phyloP scores from a whole-genome alignment of 179 eudicot genomes.

The Silene coronaria region DNA sequence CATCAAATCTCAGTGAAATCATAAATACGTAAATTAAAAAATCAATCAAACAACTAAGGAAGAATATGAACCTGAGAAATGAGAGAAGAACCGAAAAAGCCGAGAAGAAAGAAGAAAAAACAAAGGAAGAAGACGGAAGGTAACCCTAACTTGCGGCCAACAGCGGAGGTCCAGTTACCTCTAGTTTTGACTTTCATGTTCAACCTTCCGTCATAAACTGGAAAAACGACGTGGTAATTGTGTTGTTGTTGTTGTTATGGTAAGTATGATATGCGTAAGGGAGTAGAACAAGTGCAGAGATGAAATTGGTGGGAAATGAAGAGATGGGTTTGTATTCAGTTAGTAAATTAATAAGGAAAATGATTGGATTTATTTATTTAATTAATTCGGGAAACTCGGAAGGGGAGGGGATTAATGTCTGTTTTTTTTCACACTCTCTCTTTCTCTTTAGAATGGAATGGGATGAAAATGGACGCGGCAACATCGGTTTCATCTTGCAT shows the following conservation, averaged over 20 bases:
- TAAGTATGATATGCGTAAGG: not conserved
- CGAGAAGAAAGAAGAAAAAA: conserved; percentile 65
- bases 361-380: not conserved
- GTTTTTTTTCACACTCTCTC: not conserved
- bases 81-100: conserved; percentile 63
- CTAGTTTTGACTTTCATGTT: conserved; percentile 59
- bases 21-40: not conserved
- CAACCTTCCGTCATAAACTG: not conserved
- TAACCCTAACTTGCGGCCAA: conserved; percentile 52
- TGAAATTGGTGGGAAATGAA: conserved; percentile 14
- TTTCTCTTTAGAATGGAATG: too few relatives aligned
- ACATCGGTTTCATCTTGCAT: too few relatives aligned
- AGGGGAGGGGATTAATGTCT: not conserved
- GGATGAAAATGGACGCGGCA: too few relatives aligned
- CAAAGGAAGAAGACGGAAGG: conserved; percentile 57
- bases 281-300: not conserved
- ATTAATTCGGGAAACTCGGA: not conserved
- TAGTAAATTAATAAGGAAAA: not conserved
- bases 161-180: conserved; percentile 33
- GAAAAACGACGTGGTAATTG: not conserved
- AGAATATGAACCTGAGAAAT: conserved; percentile 43
- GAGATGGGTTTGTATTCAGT: too few relatives aligned
- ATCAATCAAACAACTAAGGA: not conserved
- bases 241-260: not conserved
- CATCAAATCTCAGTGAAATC: not conserved